Evolutionary conservation across 2,329 filamentous ascomycete species (phyloP).

Genomic region (Lachnellula cervina): DNA sequence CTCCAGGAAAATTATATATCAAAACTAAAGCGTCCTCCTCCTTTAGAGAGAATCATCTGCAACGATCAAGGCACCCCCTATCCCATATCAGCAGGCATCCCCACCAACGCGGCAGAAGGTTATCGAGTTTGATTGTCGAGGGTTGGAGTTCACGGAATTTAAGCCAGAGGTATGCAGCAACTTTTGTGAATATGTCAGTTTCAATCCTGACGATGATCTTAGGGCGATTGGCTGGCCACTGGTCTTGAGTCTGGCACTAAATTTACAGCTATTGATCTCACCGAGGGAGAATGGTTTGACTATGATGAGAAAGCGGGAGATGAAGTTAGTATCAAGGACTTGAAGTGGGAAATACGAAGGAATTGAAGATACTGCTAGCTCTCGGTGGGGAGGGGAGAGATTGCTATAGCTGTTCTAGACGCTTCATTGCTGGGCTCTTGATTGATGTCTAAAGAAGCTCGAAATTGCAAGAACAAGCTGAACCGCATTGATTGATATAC

Average conservation of each 20-base stretch:
- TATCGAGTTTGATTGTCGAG: slow-evolving; percentile 88
- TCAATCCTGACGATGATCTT: slow-evolving; percentile 1
- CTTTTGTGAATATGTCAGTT: not conserved
- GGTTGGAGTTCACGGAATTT: slow-evolving; percentile 87
- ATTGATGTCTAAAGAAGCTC: not conserved
- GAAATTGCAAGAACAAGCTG: not conserved
- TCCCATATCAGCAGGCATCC: slow-evolving; percentile 64
- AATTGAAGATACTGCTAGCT: slow-evolving; percentile 17
- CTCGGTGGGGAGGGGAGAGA: not conserved
- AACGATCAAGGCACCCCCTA: slow-evolving; percentile 70
- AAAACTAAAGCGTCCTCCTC: not conserved
- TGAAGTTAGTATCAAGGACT: slow-evolving; percentile 86
- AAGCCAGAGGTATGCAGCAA: slow-evolving; percentile 67
- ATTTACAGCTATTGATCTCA: slow-evolving; percentile 76
- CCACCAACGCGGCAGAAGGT: slow-evolving; percentile 74
- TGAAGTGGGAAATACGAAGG: slow-evolving; percentile 72
- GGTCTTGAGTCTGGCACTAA: slow-evolving; percentile 76
- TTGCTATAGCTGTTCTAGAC: not conserved
- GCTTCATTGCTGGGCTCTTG: not conserved
- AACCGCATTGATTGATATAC: too few relatives aligned
- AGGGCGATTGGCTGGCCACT: slow-evolving; percentile 88
- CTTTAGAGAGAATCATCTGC: slow-evolving; percentile 78
- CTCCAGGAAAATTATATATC: not conserved
- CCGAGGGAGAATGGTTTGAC: slow-evolving; percentile 94
- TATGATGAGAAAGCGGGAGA: slow-evolving; percentile 92